A percentile compares a stretch with the other conserved stretches of the same genome.
Evolutionary conservation across 768 basidiomycete species (phyloP).

Genomic region (Trametes elegans): DNA sequence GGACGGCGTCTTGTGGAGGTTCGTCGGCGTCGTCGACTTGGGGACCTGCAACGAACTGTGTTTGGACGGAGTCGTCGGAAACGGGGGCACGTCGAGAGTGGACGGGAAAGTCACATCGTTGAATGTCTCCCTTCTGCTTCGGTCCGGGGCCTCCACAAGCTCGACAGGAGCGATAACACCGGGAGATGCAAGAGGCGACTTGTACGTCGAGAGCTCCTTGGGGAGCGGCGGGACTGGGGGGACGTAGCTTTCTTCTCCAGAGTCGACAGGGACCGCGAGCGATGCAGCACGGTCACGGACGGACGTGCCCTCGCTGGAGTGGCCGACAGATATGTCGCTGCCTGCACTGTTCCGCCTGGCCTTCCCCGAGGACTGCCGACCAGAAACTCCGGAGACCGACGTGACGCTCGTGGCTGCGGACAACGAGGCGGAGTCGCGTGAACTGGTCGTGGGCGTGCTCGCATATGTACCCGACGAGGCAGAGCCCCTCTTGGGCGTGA

Average conservation of each 20-base stretch:
- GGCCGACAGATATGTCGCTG: constrained; percentile 78
- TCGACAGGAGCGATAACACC: constrained; percentile 50
- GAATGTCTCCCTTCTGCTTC: constrained; percentile 41
- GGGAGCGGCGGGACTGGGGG: constrained; percentile 93
- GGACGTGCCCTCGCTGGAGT: constrained; percentile 62
- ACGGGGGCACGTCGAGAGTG: constrained; percentile 51
- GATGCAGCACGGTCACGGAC: constrained; percentile 69
- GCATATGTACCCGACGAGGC: constrained; percentile 87
- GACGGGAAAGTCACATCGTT: constrained; percentile 45
- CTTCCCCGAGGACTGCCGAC: constrained; percentile 65
- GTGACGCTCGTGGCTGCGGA: constrained; percentile 77
- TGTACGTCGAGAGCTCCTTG: constrained; percentile 81
- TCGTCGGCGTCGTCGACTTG: constrained; percentile 29
- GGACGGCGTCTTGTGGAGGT: constrained; percentile 70
- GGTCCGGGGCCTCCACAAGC: constrained; percentile 36
- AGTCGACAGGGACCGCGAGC: constrained; percentile 57
- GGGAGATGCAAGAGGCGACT: constrained; percentile 65
- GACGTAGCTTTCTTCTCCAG: constrained; percentile 61
- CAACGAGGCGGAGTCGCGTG: constrained; percentile 83
- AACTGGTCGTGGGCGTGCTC: constrained; percentile 71
- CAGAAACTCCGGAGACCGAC: constrained; percentile 69
- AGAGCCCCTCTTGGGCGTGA: constrained; percentile 85
- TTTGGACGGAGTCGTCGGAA: constrained; percentile 32
- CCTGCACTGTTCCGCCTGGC: constrained; percentile 79
- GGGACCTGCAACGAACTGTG: constrained; percentile 25